Evolutionary conservation across 495 filamentous ascomycete species (phyloP), one percentile per base, ranked within the genome.

Genomic region (Annulohypoxylon maeteangense): DNA sequence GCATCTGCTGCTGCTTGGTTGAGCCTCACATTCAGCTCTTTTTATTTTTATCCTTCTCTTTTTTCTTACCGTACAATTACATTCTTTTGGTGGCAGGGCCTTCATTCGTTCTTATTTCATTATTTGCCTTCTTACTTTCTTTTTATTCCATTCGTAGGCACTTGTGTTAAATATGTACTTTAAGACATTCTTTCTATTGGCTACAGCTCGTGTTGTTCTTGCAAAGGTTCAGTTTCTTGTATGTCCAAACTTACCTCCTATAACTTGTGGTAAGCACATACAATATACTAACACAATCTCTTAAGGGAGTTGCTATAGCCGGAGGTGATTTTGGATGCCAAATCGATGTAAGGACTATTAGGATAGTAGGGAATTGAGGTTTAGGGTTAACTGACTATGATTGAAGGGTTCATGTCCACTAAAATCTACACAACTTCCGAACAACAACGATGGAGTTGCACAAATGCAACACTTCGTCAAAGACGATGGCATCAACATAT

Each of bases 391-490:
- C 60, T 78, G 66, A 78, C 60, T 7, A 47, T 31, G 5, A n/a
- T 29, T 25, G 11, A 44, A 81, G 80, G 80, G 77, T 59, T 75
- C 75, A 44, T 81, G 81, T 70, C 75, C 74, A 22, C 54, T 59
- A 7, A 62, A 57, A 34, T 76, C 75, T 0, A 68, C 76, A 7
- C 76, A 81, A 54, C 76, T 81, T 20, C 79, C 82, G 6, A 38
- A 80, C 11, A 76, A 57, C 44, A 78, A 76, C 34, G 81, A 81
- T 77, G 81, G 81, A 12, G 69, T 81, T 10, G 81, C 58, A 23
- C 86, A 87, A 68, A 86, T 88, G 79, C 72, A 76, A n/a, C 84
- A 87, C 64, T 87, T 87, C 59, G 78, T 81, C 64, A 75, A 79
- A 25, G 77, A 84, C 42, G 79, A 84, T 63, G 75, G 78, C 34